Base-by-base conservation (phyloP, 352 stramenopile genomes). In the Stephanocyclus meneghinianus region DNA sequence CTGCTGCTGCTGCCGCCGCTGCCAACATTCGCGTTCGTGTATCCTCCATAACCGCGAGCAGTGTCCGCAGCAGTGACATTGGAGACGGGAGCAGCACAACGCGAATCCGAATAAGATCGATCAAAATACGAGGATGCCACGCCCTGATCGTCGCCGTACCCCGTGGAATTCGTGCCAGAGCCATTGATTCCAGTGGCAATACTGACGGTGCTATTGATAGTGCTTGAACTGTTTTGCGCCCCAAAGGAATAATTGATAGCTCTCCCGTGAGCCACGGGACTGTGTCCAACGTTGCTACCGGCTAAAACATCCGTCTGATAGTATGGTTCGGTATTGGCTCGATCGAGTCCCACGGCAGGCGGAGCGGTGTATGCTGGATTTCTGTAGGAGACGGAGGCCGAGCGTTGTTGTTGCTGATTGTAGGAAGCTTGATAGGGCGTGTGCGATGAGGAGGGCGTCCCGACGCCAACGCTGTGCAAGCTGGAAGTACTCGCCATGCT, bases 311-410 rank as follows among this genome's bases (percentile, higher is more conserved):
- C 32, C 2, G 5, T 15, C 32, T 63, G 55, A 45, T 63, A 63
- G 55, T 35, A 45, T 0, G 55, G 55, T 26, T 63, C 55, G 10
- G 55, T 63, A 21, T 63, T 26, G 10, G 26, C 44, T 21, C 55
- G 35, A 1, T 15, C 29, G 26, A 29, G 40, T 45, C 9, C 9
- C 45, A 53, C 18, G 29, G 50, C 50, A 7, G 50, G 50, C 26
- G 55, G 55, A 6, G 55, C 55, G 10, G 55, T 47, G 26, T 63
- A 63, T 11, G 21, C 11, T 45, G 55, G 29, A 45, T 63, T 63
- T 5, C 2, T 4, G 18, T 37, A 26, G 2, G 10, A 26, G 53
- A 37, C 16, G 53, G 53, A 61, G 53, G 10, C n/a, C 0, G 26
- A 11, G 5, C 29, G 18, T 13, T 61, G 53, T 5, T 4, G 18